Base-by-base conservation (phyloP, 2,329 filamentous ascomycete genomes). In the Diaporthe citriasiana region DNA sequence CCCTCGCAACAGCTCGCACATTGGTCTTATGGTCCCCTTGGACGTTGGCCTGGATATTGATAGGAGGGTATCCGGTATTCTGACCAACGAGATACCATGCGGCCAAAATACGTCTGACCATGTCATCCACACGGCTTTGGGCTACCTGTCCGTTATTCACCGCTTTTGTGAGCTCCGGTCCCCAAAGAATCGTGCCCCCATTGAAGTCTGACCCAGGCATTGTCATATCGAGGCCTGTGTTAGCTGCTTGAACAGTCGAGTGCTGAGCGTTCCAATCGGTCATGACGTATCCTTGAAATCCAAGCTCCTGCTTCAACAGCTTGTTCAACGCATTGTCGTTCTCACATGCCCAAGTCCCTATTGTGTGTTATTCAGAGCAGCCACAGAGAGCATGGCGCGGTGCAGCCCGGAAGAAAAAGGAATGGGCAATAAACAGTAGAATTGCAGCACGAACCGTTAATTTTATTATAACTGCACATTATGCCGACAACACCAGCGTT, bases 231-330 rank as follows among this genome's bases (percentile, higher is more conserved):
- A 96, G 81, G 38, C 94, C 94, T 33, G 90, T 89, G 76, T 93
- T 86, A 33, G 93, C 91, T 69, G 88, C 87, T 13, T 87, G 87
- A 12, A 91, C 89, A 74, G 93, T 94, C 33, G 90, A 90, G 82
- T 95, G 93, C 79, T 95, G 93, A 3, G 93, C 94, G 77, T 88
- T 86, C 94, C 94, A 97, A 82, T 97, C 94, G 70, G 81, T 86
- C 82, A 88, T 83, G 45, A 87, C 80, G 73, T 85, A 86, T 9
- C 85, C 94, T 87, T 80, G 91, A 87, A 95, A 96, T n/a, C 93
- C 94, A 17, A 97, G 87, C 81, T 95, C 91, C 19, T 87, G 83
- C 82, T 94, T 94, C 22, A 94, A 84, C 4, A 94, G 80, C 65
- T 87, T 87, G 79, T 92, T 92, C 71, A 93, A 79, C 4, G 86